phyloP scores from a whole-genome alignment of 2,329 filamentous ascomycete species.

The Pyricularia pennisetigena region DNA sequence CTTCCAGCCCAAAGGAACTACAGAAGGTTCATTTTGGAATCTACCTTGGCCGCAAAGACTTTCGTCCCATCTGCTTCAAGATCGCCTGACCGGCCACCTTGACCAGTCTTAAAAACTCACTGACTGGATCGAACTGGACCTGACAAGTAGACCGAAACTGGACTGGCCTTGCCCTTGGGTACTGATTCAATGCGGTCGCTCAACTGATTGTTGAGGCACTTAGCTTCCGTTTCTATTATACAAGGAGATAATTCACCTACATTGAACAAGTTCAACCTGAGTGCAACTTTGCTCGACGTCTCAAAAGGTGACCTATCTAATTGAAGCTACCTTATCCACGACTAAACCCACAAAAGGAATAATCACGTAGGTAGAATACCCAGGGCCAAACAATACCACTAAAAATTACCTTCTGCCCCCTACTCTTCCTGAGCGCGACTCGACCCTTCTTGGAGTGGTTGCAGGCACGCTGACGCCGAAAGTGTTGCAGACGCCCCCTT shows the following conservation, averaged over 20 bases:
- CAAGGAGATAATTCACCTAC: background rate
- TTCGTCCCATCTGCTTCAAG: background rate
- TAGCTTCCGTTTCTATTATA: background rate
- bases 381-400: background rate
- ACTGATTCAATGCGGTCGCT: background rate
- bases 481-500: slow-evolving; percentile 18
- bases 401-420: background rate
- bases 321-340: background rate
- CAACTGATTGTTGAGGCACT: background rate
- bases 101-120: background rate
- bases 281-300: background rate
- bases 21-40: background rate
- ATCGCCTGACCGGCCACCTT: background rate
- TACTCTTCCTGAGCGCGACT: background rate
- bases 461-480: slow-evolving; percentile 16
- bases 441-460: slow-evolving; percentile 1
- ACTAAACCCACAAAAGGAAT: background rate
- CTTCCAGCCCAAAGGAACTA: background rate
- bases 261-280: background rate
- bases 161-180: background rate
- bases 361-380: background rate
- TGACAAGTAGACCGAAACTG: background rate
- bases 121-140: background rate
- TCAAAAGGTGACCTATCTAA: background rate
- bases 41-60: background rate